phyloP scores from a whole-genome alignment of 805 yeast species.

The Candida pseudofarinosa region DNA sequence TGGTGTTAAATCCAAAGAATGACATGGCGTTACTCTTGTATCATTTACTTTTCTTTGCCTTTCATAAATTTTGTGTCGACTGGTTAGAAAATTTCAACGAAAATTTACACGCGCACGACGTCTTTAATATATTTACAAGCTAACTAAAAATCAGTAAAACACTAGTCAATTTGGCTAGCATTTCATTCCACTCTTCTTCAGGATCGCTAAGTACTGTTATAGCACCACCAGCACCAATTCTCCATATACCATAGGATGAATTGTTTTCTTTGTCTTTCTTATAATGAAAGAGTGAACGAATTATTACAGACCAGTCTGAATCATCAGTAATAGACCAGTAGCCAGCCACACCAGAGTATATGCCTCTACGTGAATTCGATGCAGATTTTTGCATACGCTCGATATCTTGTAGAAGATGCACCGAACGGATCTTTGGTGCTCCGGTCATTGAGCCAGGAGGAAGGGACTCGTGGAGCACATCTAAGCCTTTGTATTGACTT shows the following conservation, averaged over 20 bases:
- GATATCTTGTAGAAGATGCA: slow-evolving; percentile 65
- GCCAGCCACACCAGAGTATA: slow-evolving; percentile 93
- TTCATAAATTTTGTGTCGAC: slow-evolving; percentile 1
- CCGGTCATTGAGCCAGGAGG: slow-evolving; percentile 99
- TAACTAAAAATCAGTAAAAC: slow-evolving; percentile 66
- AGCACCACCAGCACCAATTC: slow-evolving; percentile 98
- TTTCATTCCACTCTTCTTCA: slow-evolving; percentile 90
- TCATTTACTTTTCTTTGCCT: not conserved
- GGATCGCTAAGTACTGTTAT: slow-evolving; percentile 80
- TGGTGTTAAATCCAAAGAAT: slow-evolving; percentile 61
- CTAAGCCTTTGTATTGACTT: slow-evolving; percentile 60
- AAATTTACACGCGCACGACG: too few relatives aligned
- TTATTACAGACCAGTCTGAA: slow-evolving; percentile 95
- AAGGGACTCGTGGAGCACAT: slow-evolving; percentile 68
- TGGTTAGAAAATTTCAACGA: not conserved
- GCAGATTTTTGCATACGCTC: slow-evolving; percentile 41
- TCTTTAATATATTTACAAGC: slow-evolving; percentile 1
- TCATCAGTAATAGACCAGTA: slow-evolving; percentile 86
- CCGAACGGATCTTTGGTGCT: slow-evolving; percentile 93
- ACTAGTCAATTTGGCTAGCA: slow-evolving; percentile 74
- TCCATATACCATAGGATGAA: slow-evolving; percentile 47
- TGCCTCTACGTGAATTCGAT: slow-evolving; percentile 58
- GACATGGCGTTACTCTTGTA: slow-evolving; percentile 42
- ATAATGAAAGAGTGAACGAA: slow-evolving; percentile 76
- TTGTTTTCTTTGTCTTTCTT: slow-evolving; percentile 38